phyloP scores from a whole-genome alignment of 495 filamentous ascomycete genomes.

The Neurospora sp. region DNA sequence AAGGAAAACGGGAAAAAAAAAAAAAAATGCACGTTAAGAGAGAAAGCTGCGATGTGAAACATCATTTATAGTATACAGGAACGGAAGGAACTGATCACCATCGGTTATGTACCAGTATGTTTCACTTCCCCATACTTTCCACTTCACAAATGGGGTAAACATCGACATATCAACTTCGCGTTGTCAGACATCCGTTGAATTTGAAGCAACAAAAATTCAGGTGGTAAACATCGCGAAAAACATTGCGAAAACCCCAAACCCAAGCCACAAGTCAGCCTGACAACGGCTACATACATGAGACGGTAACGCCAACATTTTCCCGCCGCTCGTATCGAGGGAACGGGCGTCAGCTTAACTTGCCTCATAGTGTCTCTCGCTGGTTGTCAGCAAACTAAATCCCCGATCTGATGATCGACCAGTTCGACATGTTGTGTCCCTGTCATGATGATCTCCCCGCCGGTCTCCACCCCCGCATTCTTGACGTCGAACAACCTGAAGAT shows the following conservation, averaged over 20 bases:
- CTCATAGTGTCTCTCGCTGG: not conserved
- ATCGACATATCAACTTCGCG: not conserved
- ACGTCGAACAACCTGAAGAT: not conserved
- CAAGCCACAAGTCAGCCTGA: not conserved
- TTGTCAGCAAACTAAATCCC: not conserved
- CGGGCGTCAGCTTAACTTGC: no score
- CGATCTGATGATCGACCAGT: not conserved
- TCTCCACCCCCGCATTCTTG: not conserved
- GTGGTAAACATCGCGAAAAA: not conserved
- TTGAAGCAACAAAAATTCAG: not conserved
- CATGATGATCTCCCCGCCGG: not conserved
- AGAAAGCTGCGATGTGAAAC: not conserved
- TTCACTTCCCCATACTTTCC: not conserved
- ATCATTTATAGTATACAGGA: no score
- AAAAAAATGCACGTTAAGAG: not conserved
- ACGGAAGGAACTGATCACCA: not conserved
- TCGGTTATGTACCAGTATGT: not conserved
- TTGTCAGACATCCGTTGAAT: not conserved
- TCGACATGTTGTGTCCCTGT: not conserved
- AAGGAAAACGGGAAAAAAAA: not conserved
- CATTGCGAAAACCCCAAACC: no score
- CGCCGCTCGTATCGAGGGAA: not conserved
- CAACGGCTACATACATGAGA: not conserved
- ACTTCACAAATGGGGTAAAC: not conserved
- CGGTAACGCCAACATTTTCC: not conserved